These are phyloP conservation scores for Aspergillus sp. DNA, from an alignment of 2,329 filamentous ascomycete genomes.

Conservation along the genomic window DNA sequence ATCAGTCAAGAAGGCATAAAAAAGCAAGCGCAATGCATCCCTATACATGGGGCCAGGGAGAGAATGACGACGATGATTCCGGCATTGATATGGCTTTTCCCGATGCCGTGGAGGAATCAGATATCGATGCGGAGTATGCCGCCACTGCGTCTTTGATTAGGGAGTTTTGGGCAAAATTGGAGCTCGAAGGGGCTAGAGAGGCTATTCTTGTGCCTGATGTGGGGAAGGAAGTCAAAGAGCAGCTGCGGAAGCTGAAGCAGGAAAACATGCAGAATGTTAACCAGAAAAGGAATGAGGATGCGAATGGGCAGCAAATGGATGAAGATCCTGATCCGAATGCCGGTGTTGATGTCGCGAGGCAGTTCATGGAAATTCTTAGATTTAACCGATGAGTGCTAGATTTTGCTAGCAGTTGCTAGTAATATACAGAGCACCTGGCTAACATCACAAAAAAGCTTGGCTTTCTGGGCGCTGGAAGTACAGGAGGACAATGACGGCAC, in stretches of 20 bases:
- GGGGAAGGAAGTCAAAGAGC: constrained; percentile 38
- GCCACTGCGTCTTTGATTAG: constrained; percentile 38
- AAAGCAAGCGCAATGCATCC: not conserved
- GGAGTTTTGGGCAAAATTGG: constrained; percentile 43
- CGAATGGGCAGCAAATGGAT: constrained; percentile 19
- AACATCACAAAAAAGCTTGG: not conserved
- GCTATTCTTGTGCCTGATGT: constrained; percentile 44
- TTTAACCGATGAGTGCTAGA: constrained; percentile 36
- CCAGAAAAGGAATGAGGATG: constrained; percentile 11
- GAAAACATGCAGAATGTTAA: constrained; percentile 11
- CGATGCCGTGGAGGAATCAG: constrained; percentile 34
- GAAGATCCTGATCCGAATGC: constrained; percentile 35
- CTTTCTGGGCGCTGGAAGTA: not conserved
- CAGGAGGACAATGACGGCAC: not conserved
- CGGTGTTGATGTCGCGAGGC: constrained; percentile 43
- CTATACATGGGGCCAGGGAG: not conserved
- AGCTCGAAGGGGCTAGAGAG: constrained; percentile 39
- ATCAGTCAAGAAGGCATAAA: constrained; percentile 5
- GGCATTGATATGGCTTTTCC: constrained; percentile 28
- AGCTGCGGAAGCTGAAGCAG: constrained; percentile 23
- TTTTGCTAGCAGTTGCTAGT: not conserved
- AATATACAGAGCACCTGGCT: too few species aligned
- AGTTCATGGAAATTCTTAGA: constrained; percentile 47
- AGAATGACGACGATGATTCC: constrained; percentile 19
- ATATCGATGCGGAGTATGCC: constrained; percentile 39